Conservation (phyloP, 176 grass and related monocot species). For the Dendrocalamus sinicus region DNA sequence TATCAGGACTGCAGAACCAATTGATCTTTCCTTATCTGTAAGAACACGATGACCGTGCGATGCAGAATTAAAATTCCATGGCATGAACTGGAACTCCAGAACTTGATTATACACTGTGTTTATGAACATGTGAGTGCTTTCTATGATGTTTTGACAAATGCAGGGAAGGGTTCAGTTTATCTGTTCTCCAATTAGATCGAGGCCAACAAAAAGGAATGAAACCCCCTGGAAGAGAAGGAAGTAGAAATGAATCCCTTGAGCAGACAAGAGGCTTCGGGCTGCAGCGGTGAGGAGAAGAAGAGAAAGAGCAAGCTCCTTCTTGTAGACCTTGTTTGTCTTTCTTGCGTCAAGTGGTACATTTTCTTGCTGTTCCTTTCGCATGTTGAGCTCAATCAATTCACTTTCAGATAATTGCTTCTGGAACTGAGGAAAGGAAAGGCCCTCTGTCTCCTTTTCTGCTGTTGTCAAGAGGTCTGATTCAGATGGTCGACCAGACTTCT, state of each 20-base stretch:
- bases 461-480: slow-evolving; percentile 56
- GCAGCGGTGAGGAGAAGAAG: slow-evolving; percentile 75
- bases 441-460: slow-evolving; percentile 43
- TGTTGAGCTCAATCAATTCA: slow-evolving; percentile 51
- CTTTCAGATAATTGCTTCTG: slow-evolving; percentile 61
- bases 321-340: slow-evolving; percentile 78
- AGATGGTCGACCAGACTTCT: slow-evolving; percentile 76
- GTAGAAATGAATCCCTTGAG: slow-evolving; percentile 91
- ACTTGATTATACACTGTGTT: slow-evolving; percentile 3
- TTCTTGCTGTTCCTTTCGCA: slow-evolving; percentile 35
- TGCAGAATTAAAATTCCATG: slow-evolving; percentile 15
- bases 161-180: slow-evolving; percentile 46
- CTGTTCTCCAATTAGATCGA: slow-evolving; percentile 83
- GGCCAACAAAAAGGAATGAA: slow-evolving; percentile 77
- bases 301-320: slow-evolving; percentile 77
- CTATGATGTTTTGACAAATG: slow-evolving; percentile 15
- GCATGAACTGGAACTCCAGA: neutral
- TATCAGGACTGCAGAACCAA: slow-evolving; percentile 16
- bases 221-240: slow-evolving; percentile 82
- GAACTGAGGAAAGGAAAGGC: slow-evolving; percentile 42
- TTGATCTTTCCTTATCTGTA: neutral
- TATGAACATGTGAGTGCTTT: slow-evolving; percentile 1
- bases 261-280: slow-evolving; percentile 67
- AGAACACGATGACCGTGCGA: neutral
- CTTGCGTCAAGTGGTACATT: slow-evolving; percentile 23